Evolutionary conservation across 2,329 filamentous ascomycete species (phyloP), one percentile per base, ranked within the genome.

Genomic region (Cercospora zeae-maydis): DNA sequence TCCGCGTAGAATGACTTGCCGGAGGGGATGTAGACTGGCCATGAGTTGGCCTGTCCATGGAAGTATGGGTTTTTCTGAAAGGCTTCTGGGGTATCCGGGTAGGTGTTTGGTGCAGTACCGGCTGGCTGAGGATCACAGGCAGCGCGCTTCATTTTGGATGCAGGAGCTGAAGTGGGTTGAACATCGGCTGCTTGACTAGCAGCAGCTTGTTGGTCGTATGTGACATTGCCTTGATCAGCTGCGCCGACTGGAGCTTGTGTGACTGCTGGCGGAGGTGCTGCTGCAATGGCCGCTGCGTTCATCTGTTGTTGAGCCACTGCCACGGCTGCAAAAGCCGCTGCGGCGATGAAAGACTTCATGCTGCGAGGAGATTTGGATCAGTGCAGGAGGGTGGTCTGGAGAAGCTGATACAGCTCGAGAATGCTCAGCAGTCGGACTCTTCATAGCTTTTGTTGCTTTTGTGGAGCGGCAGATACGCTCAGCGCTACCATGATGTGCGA

Each of bases 51-150:
- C 3, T 57, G 56, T 21, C 36, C 62, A 36, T 63, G 53, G 58
- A 66, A 66, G 53, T 56, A 61, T 30, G 60, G 63, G 58, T 63
- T 71, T 61, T 54, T 65, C 66, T 65, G 63, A 69, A 71, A 75
- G 63, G 65, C 71, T 55, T 62, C 61, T 14, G 56, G 53, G 30
- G 70, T 73, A 59, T 72, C 70, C 16, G 70, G 70, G 9, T 63
- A 31, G 31, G 61, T 63, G 34, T 54, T 62, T 52, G 75, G 76
- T n/a, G 71, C 75, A 55, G 73, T 70, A 21, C 70, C 73, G 55
- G 74, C 72, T n/a, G 75, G 75, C 62, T 78, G 74, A 57, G 72
- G 67, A 19, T 73, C 70, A 64, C 75, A 78, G 53, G 73, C 68
- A 52, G 75, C 75, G 42, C 66, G 66, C 65, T 67, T 67, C 49